Conservation (phyloP, 192 early-diverging fungal species). For the Radiomyces spectabilis region DNA sequence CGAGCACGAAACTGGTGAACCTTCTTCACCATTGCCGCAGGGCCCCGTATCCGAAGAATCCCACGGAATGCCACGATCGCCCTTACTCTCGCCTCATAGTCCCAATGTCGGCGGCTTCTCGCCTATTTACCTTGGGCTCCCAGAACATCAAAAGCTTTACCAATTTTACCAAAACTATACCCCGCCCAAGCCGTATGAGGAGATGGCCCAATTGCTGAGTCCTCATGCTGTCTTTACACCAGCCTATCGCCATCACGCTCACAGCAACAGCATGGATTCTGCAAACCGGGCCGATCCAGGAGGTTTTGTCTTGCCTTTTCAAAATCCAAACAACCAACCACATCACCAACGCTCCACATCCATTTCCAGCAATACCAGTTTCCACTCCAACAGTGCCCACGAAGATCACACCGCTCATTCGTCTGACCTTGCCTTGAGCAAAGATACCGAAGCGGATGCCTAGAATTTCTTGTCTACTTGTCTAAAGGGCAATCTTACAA, state of each 20-base stretch:
- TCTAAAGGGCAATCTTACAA: too few species aligned
- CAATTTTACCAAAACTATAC: slow-evolving; percentile 24
- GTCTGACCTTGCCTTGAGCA: too few species aligned
- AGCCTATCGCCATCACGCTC: not conserved
- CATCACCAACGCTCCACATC: not conserved
- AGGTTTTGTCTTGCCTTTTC: not conserved
- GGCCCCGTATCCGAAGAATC: too few species aligned
- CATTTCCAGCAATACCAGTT: too few species aligned
- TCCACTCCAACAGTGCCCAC: too few species aligned
- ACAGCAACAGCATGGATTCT: not conserved
- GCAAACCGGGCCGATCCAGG: not conserved
- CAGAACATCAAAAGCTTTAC: slow-evolving; percentile 19
- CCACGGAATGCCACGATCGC: not conserved
- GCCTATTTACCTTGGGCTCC: slow-evolving; percentile 5
- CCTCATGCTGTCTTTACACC: slow-evolving; percentile 18
- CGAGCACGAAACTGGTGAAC: too few species aligned
- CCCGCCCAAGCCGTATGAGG: slow-evolving; percentile 22
- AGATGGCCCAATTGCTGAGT: slow-evolving; percentile 5
- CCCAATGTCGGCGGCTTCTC: not conserved
- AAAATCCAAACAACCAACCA: not conserved
- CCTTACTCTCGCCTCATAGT: not conserved
- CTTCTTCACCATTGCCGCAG: too few species aligned
- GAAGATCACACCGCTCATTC: too few species aligned
- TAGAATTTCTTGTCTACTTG: too few species aligned
- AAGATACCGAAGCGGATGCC: too few species aligned